phyloP scores from a whole-genome alignment of 352 stramenopile genomes.

The Phytophthora rubi region DNA sequence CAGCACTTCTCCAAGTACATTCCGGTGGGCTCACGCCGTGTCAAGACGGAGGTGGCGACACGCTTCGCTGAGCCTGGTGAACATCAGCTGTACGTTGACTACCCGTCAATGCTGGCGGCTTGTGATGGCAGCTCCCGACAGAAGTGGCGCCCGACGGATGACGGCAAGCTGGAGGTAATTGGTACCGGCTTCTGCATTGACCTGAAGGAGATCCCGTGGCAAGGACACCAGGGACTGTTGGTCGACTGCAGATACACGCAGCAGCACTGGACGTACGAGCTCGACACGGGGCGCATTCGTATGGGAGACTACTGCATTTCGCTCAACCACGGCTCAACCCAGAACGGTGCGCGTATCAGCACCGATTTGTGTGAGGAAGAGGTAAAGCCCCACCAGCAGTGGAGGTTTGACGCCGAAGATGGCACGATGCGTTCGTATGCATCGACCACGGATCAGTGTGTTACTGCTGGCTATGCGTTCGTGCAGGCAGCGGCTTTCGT shows the following conservation, averaged over 20 bases:
- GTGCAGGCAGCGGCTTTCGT: conserved; percentile 70
- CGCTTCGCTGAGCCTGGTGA: conserved; percentile 63
- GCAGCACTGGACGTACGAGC: conserved; percentile 67
- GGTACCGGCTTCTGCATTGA: conserved; percentile 63
- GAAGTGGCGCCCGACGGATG: conserved; percentile 19
- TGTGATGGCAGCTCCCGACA: conserved; percentile 75
- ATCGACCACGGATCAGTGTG: conserved; percentile 55
- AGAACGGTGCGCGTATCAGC: conserved; percentile 52
- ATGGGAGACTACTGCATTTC: conserved; percentile 66
- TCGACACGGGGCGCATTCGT: conserved; percentile 44
- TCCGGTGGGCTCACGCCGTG: conserved; percentile 63
- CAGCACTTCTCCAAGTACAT: conserved; percentile 90
- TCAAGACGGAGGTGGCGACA: conserved; percentile 52
- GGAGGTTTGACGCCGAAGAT: conserved; percentile 55
- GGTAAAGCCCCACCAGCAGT: conserved; percentile 51
- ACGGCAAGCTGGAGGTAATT: conserved; percentile 72
- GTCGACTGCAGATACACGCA: conserved; percentile 68
- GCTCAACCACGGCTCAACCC: conserved; percentile 60
- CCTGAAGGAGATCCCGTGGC: conserved; percentile 22
- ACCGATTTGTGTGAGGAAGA: conserved; percentile 44
- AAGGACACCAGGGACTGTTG: conserved; percentile 65
- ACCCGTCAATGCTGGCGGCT: conserved; percentile 51
- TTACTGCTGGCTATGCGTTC: conserved; percentile 79
- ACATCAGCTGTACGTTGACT: conserved; percentile 54
- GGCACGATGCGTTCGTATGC: conserved; percentile 52